Evolutionary conservation across 2,329 filamentous ascomycete species (phyloP).

Genomic region (Pyrenophora teres): DNA sequence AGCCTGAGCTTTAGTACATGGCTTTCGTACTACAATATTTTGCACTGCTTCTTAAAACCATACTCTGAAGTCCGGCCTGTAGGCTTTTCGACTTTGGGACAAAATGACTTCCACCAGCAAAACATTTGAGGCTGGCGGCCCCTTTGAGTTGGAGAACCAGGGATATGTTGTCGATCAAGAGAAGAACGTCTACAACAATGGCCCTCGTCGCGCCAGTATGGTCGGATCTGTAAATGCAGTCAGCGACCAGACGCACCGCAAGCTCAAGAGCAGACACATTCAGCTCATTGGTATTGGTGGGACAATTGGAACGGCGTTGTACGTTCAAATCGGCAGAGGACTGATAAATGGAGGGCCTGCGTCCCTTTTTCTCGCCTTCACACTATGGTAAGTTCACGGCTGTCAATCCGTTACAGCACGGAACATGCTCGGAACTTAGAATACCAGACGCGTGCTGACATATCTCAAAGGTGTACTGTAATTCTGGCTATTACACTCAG

Average conservation of each 20-base stretch:
- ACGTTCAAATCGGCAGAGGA: constrained; percentile 54
- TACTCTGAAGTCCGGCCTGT: constrained; percentile 28
- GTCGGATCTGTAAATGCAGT: constrained; percentile 36
- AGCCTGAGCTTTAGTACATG: constrained; percentile 29
- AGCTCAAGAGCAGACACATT: constrained; percentile 53
- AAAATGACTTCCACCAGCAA: constrained; percentile 45
- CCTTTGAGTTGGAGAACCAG: constrained; percentile 22
- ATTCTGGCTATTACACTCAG: constrained; percentile 50
- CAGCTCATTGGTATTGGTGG: constrained; percentile 54
- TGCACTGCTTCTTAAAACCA: constrained; percentile 42
- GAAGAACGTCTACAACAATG: constrained; percentile 31
- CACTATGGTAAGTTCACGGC: constrained; percentile 46
- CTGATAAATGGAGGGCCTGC: constrained; percentile 54
- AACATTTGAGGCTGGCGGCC: constrained; percentile 30
- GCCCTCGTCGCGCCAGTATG: constrained; percentile 31
- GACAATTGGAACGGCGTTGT: constrained; percentile 55
- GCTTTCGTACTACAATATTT: constrained; percentile 42
- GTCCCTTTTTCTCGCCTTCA: constrained; percentile 54
- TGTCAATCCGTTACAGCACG: neutral
- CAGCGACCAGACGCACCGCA: constrained; percentile 50
- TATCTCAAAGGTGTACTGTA: constrained; percentile 46
- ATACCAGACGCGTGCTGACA: too few relatives aligned
- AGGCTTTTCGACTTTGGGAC: constrained; percentile 1
- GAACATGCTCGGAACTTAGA: neutral
- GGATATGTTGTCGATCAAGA: constrained; percentile 28